Evolutionary conservation across 1,139 yeast genomes (phyloP).

Genomic region (Scheffersomyces stambukii): DNA sequence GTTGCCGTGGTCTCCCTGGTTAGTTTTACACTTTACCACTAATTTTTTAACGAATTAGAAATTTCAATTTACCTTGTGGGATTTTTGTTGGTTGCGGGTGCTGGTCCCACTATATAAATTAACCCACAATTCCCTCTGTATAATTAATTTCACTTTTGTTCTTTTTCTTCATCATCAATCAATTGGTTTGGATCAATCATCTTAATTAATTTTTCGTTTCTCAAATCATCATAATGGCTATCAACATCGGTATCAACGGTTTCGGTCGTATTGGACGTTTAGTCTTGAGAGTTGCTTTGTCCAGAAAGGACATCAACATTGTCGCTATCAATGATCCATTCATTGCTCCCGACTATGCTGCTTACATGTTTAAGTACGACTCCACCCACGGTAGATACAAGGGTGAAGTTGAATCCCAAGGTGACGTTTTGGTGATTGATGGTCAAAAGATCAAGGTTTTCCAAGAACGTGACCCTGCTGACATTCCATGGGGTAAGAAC

Average conservation of each 20-base stretch:
- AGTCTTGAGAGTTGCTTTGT: slow-evolving; percentile 74
- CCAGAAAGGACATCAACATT: slow-evolving; percentile 66
- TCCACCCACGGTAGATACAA: slow-evolving; percentile 77
- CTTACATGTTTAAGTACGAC: slow-evolving; percentile 87
- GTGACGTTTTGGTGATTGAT: slow-evolving; percentile 55
- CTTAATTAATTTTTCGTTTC: neutral
- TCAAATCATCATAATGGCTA: slow-evolving; percentile 23
- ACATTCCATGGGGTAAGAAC: slow-evolving; percentile 76
- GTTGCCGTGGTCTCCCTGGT: too few species aligned
- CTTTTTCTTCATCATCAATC: slow-evolving; percentile 3
- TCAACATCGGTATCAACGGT: slow-evolving; percentile 77
- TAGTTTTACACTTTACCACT: slow-evolving; percentile 1
- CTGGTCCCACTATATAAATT: too few species aligned
- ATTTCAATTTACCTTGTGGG: too few species aligned
- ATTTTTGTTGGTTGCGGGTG: too few species aligned
- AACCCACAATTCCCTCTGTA: slow-evolving; percentile 1
- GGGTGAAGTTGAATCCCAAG: slow-evolving; percentile 64
- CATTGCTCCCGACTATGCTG: slow-evolving; percentile 78
- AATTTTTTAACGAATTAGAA: neutral
- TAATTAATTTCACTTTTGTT: slow-evolving; percentile 4
- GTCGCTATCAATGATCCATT: slow-evolving; percentile 84
- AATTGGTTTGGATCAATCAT: slow-evolving; percentile 9
- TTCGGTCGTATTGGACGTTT: slow-evolving; percentile 89
- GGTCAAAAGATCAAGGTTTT: slow-evolving; percentile 66
- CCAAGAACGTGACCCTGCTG: slow-evolving; percentile 75